phyloP scores from a whole-genome alignment of 768 basidiomycete species.

The Boletellus ananiceps region DNA sequence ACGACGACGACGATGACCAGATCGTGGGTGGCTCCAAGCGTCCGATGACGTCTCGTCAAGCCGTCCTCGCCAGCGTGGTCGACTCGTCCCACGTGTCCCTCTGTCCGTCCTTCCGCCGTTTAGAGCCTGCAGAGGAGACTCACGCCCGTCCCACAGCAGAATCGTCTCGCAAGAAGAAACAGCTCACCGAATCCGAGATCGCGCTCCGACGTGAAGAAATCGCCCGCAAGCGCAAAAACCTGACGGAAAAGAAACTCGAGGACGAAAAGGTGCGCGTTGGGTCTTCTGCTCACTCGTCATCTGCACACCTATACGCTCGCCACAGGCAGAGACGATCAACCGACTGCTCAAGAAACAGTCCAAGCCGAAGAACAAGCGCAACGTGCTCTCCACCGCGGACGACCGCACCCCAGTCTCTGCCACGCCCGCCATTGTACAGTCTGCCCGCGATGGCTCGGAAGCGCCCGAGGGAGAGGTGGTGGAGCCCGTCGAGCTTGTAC shows the following conservation, averaged over 20 bases:
- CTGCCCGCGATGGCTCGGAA: slow-evolving; percentile 30
- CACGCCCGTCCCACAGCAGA: slow-evolving; percentile 5
- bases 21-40: slow-evolving; percentile 27
- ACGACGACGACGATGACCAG: slow-evolving; percentile 41
- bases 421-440: slow-evolving; percentile 25
- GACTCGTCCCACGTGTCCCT: slow-evolving; percentile 67
- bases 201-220: slow-evolving; percentile 76
- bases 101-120: slow-evolving; percentile 28
- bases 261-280: slow-evolving; percentile 64
- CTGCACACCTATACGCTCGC: neutral
- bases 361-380: slow-evolving; percentile 57
- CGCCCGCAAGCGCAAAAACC: slow-evolving; percentile 73
- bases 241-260: slow-evolving; percentile 79
- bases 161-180: slow-evolving; percentile 49
- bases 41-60: slow-evolving; percentile 59
- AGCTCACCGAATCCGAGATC: slow-evolving; percentile 66
- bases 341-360: slow-evolving; percentile 84
- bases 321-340: slow-evolving; percentile 82
- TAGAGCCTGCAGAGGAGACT: neutral
- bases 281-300: too few species aligned
- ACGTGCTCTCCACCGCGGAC: slow-evolving; percentile 44
- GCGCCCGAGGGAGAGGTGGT: slow-evolving; percentile 38
- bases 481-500: slow-evolving; percentile 36
- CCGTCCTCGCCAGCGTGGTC: slow-evolving; percentile 65
- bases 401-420: slow-evolving; percentile 36